Base-by-base conservation (phyloP, 1,284 basidiomycete genomes). In the Tilletia setariae region DNA sequence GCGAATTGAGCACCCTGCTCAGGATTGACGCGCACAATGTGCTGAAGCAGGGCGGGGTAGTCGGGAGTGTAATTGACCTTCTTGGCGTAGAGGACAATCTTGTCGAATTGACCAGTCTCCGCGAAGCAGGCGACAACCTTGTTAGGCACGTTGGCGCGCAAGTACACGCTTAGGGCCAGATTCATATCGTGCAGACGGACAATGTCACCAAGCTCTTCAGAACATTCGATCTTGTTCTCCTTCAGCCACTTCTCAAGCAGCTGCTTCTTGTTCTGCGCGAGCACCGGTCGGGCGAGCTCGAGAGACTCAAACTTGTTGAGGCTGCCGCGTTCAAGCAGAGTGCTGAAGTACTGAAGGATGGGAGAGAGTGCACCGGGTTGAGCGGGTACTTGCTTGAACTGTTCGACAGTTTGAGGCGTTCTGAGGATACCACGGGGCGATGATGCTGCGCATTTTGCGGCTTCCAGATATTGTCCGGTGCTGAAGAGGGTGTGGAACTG, bases 161-260 rank as follows among this genome's bases (percentile, higher is more conserved):
- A 89, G 84, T 99, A 99, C 70, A 99, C 94, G 74, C 94, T 96
- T 65, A 99, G 88, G n/a, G 96, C 96, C 68, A 99, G 88, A 6
- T 93, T 98, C 91, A 98, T 94, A 84, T 99, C 96, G 83, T 94
- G 90, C 62, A 90, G 85, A 65, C 96, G 90, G 67, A 98, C 96
- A 73, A 98, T 92, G 83, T 99, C 96, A 70, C 96, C 96, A 21
- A 99, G 90, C 84, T 99, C 95, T 84, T 98, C 96, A 79, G 91
- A 93, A 86, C 96, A 98, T 72, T 96, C 95, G 73, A 99, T 90
- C 88, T 98, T 99, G 86, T 97, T 97, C 87, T 98, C 96, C 85
- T 99, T 99, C 74, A 98, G 86, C 96, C 96, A 99, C 83, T 98
- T 98, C 86, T 99, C 96, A 30, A 99, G 87, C 59, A 98, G 86